Base-by-base conservation (phyloP, 2,329 filamentous ascomycete species). In the Helotiales sp. region DNA sequence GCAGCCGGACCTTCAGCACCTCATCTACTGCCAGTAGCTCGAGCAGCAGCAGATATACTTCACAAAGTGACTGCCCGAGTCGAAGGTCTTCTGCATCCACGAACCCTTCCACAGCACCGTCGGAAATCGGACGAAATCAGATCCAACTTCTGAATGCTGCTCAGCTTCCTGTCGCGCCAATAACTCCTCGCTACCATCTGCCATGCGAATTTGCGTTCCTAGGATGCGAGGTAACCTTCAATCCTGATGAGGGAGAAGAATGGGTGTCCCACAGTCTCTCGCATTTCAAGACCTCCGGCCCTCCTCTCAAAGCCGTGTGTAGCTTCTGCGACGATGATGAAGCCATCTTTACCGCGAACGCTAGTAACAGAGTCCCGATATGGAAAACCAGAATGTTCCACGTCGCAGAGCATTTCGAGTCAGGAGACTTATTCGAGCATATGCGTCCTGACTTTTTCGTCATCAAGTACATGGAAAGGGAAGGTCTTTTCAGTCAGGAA, bases 231-330 rank as follows among this genome's bases (percentile, higher is more conserved):
- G 27, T 54, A 4, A 61, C 30, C 0, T 84, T 82, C 59, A 27
- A 57, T 3, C 59, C 72, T 2, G 66, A 76, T 9, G 70, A 81
- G 0, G 63, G 68, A 19, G 63, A 72, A 0, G 54, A 8, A 3
- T 85, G 81, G 81, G 74, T 80, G 13, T 58, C 71, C 0, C 82
- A 85, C 56, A 74, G 78, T 31, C 55, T 67, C 2, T 15, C 58
- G 0, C 64, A 70, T 0, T 79, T 83, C 60, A 63, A 77, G 8
- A 1, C 36, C 0, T 30, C 67, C 4, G 54, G 19, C 0, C 73
- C 76, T 3, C 73, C 77, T 2, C 9, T 10, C 0, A 61, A 62
- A 8, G 72, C 72, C 9, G 54, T 73, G 0, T 85, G 82, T 63
- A 82, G 78, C 76, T 83, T 81, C 58, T 85, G 82, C 63, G 71